Evolutionary conservation across 768 basidiomycete species (phyloP).

Genomic region (Russula foetens): DNA sequence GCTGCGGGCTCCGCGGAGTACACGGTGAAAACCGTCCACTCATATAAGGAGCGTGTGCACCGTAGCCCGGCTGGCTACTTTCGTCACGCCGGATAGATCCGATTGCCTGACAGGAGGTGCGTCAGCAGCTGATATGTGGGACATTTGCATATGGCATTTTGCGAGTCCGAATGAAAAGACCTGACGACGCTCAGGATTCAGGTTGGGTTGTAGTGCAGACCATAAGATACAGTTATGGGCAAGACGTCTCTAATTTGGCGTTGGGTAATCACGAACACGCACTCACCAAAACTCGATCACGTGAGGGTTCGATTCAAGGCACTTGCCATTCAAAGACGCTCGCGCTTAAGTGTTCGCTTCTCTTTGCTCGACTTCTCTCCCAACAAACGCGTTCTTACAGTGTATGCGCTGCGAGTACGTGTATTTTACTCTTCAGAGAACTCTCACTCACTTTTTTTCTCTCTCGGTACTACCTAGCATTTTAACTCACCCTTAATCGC

Average conservation of each 20-base stretch:
- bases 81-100: background rate
- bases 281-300: conserved; percentile 7
- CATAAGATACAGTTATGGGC: too few relatives aligned
- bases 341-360: background rate
- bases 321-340: background rate
- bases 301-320: background rate
- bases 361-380: background rate
- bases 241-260: background rate
- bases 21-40: background rate
- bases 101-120: background rate
- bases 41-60: conserved; percentile 6
- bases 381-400: background rate
- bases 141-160: background rate
- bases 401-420: background rate
- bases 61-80: conserved; percentile 9
- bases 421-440: background rate
- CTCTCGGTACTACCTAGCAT: background rate
- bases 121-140: background rate
- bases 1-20: conserved; percentile 9
- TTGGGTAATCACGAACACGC: background rate
- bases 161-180: background rate
- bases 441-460: too few relatives aligned
- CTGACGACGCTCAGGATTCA: too few relatives aligned
- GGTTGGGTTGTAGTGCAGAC: too few relatives aligned
- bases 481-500: background rate